Percentiles rank a stretch among this genome's conserved stretches.
phyloP scores from a whole-genome alignment of 2,329 filamentous ascomycete species.

The Sclerotinia sclerotiorum region DNA sequence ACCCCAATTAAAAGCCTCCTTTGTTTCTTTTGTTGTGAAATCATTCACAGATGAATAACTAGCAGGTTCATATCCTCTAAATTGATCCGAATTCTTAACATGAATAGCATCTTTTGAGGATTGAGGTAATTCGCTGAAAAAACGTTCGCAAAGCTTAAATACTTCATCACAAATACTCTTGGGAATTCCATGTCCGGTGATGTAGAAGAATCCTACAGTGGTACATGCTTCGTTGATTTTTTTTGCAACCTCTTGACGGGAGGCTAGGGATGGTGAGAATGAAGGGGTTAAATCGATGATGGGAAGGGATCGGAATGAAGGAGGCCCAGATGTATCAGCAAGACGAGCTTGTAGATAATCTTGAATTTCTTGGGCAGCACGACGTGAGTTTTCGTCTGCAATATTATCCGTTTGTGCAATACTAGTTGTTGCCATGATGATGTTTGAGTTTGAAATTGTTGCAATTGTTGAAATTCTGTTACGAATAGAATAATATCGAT shows the following conservation, averaged over 20 bases:
- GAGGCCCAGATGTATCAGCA: constrained; percentile 24
- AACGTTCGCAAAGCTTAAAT: constrained; percentile 45
- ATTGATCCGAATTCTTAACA: constrained; percentile 43
- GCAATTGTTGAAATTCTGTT: not conserved
- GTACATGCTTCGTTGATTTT: constrained; percentile 38
- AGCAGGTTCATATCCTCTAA: constrained; percentile 52
- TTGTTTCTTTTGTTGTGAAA: constrained; percentile 48
- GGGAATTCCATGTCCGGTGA: constrained; percentile 50
- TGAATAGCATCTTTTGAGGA: constrained; percentile 47
- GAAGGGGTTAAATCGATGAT: constrained; percentile 38
- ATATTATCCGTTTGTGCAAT: not conserved
- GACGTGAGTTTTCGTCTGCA: not conserved
- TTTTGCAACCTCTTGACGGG: constrained; percentile 33
- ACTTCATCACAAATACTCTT: constrained; percentile 44
- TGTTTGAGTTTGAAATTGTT: not conserved
- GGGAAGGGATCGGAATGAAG: constrained; percentile 36
- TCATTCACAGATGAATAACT: constrained; percentile 48
- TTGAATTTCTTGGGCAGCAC: constrained; percentile 36
- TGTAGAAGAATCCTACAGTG: constrained; percentile 39
- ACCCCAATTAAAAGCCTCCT: constrained; percentile 44
- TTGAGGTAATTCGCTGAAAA: constrained; percentile 50
- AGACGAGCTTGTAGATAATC: constrained; percentile 36
- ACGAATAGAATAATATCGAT: not conserved
- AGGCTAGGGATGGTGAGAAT: constrained; percentile 34
- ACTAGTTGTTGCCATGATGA: constrained; percentile 14